Conservation (phyloP, 805 yeast genomes). For the Kodamaea sagamina region DNA sequence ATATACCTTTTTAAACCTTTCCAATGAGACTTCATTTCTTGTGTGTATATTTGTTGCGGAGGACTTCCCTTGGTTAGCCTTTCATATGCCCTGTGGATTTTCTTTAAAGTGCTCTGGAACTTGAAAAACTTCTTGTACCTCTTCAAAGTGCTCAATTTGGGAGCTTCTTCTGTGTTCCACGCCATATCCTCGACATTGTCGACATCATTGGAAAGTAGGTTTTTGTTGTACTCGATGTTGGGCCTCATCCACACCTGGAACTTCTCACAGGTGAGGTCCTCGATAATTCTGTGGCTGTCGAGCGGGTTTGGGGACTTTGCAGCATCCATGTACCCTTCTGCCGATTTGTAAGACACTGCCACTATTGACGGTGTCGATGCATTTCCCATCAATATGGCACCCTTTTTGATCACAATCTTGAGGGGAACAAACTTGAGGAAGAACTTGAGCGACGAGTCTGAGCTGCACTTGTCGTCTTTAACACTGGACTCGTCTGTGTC, state of each 20-base stretch:
- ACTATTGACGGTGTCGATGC: constrained; percentile 70
- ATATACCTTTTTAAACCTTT: constrained; percentile 73
- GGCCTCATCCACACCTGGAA: constrained; percentile 66
- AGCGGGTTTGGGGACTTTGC: constrained; percentile 43
- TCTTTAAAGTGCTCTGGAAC: constrained; percentile 18
- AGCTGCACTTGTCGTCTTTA: neutral
- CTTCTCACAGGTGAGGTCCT: constrained; percentile 48
- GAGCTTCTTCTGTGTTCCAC: neutral
- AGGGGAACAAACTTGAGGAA: constrained; percentile 57
- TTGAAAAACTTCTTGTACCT: constrained; percentile 27
- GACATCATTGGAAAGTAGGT: neutral
- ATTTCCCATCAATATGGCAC: constrained; percentile 81
- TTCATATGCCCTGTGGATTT: constrained; percentile 3
- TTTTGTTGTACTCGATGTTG: constrained; percentile 60
- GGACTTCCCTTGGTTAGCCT: constrained; percentile 12
- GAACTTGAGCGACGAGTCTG: constrained; percentile 14
- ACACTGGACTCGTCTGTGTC: neutral
- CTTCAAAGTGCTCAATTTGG: constrained; percentile 14
- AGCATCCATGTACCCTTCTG: constrained; percentile 60
- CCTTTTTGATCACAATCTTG: constrained; percentile 56
- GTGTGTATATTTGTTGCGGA: neutral
- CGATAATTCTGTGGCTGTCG: constrained; percentile 57
- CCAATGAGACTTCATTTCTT: constrained; percentile 71
- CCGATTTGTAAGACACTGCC: constrained; percentile 58
- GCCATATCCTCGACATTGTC: constrained; percentile 2